These are phyloP conservation scores for Quercus gilva DNA, from an alignment of 306 rosid genomes.

Conservation along the genomic window DNA sequence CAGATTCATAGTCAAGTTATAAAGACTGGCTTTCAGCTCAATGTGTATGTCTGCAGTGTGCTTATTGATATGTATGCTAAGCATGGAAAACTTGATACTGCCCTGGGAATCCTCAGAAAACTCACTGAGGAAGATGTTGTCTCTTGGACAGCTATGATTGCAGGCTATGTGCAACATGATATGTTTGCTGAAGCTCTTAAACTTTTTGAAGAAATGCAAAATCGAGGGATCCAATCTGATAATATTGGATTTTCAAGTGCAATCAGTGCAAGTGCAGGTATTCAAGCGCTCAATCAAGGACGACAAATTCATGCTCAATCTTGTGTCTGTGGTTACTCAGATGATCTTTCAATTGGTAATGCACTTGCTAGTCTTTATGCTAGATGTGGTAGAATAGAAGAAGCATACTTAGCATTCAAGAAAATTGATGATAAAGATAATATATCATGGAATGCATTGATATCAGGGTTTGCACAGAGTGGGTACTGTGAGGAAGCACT, in stretches of 20 bases:
- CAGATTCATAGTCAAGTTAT: conserved; percentile 74
- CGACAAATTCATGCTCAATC: conserved; percentile 80
- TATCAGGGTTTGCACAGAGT: conserved; percentile 84
- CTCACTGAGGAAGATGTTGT: conserved; percentile 62
- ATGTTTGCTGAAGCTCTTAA: conserved; percentile 62
- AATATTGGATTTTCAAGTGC: conserved; percentile 85
- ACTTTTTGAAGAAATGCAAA: conserved; percentile 69
- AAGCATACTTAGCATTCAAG: conserved; percentile 65
- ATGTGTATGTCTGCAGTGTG: conserved; percentile 74
- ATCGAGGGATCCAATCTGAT: conserved; percentile 62
- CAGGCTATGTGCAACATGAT: conserved; percentile 76
- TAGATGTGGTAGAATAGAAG: conserved; percentile 64
- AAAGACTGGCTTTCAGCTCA: conserved; percentile 82
- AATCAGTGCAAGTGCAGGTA: conserved; percentile 79
- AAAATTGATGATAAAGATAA: conserved; percentile 56
- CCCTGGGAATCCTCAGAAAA: conserved; percentile 56
- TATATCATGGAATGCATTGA: conserved; percentile 76
- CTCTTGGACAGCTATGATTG: conserved; percentile 92
- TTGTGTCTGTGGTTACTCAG: conserved; percentile 58
- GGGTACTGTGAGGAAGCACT: conserved; percentile 78
- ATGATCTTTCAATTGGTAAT: conserved; percentile 71
- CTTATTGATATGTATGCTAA: conserved; percentile 91
- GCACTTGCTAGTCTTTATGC: conserved; percentile 87
- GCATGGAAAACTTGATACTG: conserved; percentile 64
- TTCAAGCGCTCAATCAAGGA: conserved; percentile 72